These are phyloP conservation scores for Mortierella sp. DNA, from an alignment of 371 early-diverging fungal species.

Conservation along the genomic window DNA sequence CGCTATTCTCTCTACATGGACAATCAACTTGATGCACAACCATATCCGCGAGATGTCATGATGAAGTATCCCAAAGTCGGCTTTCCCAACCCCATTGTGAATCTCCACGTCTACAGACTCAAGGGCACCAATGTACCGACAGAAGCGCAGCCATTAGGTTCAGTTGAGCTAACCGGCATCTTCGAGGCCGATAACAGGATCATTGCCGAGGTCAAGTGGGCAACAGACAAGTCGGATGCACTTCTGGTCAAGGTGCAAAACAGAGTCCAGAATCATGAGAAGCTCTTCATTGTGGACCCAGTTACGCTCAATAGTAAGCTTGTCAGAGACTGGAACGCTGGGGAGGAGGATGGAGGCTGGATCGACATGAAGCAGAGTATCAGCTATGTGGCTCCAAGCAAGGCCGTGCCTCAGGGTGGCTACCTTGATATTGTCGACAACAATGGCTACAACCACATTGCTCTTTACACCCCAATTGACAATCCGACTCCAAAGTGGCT, in stretches of 20 bases:
- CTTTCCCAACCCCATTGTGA: conserved; percentile 83
- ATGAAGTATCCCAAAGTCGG: conserved; percentile 95
- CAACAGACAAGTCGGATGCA: conserved; percentile 69
- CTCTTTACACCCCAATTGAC: conserved; percentile 68
- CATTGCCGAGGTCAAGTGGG: conserved; percentile 87
- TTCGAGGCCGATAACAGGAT: conserved; percentile 78
- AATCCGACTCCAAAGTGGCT: conserved; percentile 73
- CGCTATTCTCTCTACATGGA: conserved; percentile 76
- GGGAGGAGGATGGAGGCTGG: conserved; percentile 76
- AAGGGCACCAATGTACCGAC: conserved; percentile 43
- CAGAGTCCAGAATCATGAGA: conserved; percentile 86
- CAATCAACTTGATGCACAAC: conserved; percentile 50
- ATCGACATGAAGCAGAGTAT: conserved; percentile 70
- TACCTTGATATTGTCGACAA: conserved; percentile 88
- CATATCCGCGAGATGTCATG: conserved; percentile 78
- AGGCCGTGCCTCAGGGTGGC: conserved; percentile 57
- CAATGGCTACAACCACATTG: conserved; percentile 86
- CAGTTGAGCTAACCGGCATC: conserved; percentile 40
- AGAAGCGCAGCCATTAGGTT: conserved; percentile 20
- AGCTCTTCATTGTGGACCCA: conserved; percentile 65
- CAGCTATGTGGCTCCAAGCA: conserved; percentile 56
- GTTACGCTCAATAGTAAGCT: conserved; percentile 42
- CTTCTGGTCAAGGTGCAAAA: conserved; percentile 84
- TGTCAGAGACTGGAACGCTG: conserved; percentile 65
- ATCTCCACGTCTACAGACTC: conserved; percentile 73